Percentiles rank a stretch among this genome's conserved stretches.
Evolutionary conservation across 2,329 filamentous ascomycete genomes (phyloP).

Genomic region (Pseudofabraea citricarpa): DNA sequence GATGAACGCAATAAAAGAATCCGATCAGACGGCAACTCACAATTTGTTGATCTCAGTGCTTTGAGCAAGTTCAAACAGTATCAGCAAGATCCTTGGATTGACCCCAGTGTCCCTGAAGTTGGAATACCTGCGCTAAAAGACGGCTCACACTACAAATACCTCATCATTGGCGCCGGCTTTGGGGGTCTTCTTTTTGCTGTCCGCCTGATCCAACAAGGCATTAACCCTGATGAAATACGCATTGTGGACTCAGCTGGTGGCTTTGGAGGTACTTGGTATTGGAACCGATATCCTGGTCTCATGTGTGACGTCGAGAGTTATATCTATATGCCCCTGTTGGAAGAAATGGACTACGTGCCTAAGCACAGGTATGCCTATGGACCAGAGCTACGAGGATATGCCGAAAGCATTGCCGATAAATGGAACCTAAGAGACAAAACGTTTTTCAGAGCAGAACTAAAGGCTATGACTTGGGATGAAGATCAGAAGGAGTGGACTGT

Average conservation of each 20-base stretch:
- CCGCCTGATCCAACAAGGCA: slow-evolving; percentile 6
- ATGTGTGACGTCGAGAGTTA: slow-evolving; percentile 56
- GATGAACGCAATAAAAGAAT: slow-evolving; percentile 10
- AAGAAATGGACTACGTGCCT: slow-evolving; percentile 56
- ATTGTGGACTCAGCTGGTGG: slow-evolving; percentile 41
- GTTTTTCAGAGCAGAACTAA: no score
- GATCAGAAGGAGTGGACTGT: no score
- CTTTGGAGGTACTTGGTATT: slow-evolving; percentile 45
- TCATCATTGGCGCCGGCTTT: neutral
- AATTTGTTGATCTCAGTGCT: slow-evolving; percentile 5
- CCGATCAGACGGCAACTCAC: slow-evolving; percentile 5
- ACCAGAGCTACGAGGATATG: slow-evolving; percentile 32
- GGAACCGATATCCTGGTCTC: slow-evolving; percentile 42
- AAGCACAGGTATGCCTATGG: slow-evolving; percentile 20
- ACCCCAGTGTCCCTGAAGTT: neutral
- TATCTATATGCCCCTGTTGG: slow-evolving; percentile 54
- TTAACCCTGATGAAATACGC: slow-evolving; percentile 27
- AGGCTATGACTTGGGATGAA: no score
- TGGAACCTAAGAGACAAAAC: slow-evolving; percentile 31
- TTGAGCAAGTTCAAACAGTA: slow-evolving; percentile 6
- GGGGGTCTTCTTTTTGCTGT: slow-evolving; percentile 5
- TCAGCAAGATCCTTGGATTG: slow-evolving; percentile 7
- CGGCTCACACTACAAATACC: neutral
- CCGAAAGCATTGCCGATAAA: slow-evolving; percentile 36
- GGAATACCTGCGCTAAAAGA: neutral